Base-by-base conservation (phyloP, 768 basidiomycete genomes). In the Chalciporus chontae region DNA sequence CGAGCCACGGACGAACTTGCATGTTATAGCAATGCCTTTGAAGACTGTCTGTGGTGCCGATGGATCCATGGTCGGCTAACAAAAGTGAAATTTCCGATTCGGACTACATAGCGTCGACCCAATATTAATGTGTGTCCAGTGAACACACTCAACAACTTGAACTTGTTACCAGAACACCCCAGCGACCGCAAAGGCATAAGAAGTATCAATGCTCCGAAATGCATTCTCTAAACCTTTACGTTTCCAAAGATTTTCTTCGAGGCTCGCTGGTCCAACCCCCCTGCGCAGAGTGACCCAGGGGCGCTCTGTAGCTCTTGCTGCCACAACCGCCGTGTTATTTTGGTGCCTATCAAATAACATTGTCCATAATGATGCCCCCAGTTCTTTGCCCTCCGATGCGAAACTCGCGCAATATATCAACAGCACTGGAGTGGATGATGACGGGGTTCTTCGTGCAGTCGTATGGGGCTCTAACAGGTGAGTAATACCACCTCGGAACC, bases 401-500 rank as follows among this genome's bases (percentile, higher is more conserved):
- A 45, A 24, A 5, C 19, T 42, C 5, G 2, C 17, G 21, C 45
- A 44, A 23, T 43, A 43, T 32, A 29, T 62, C 17, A 59, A 59
- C 11, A 60, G 61, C 40, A 64, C 55, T 15, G 58, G 66, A 3
- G 40, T 68, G 5, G 46, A 48, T 8, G 57, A 54, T n/a, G 59
- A 68, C 18, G 61, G 60, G 13, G 57, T 44, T n/a, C 58, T 87
- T 42, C 68, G 69, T 45, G 72, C 79, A 3, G 61, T 87, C 9
- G 80, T 81, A 0, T 90, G 88, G 87, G 87, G 88, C 34, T 86
- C 86, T 17, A 90, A 89, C 59, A 79, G 68, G 87, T 85, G 62
- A 56, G 75, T 62, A 34, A 43, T 23, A 46, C 7, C 39, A 39
- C 24, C 15, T 36, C 13, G 18, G 31, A 48, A 31, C 27, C 15